Evolutionary conservation across 768 basidiomycete genomes (phyloP), one percentile per base, ranked within the genome.

Genomic region (Mycena venus): DNA sequence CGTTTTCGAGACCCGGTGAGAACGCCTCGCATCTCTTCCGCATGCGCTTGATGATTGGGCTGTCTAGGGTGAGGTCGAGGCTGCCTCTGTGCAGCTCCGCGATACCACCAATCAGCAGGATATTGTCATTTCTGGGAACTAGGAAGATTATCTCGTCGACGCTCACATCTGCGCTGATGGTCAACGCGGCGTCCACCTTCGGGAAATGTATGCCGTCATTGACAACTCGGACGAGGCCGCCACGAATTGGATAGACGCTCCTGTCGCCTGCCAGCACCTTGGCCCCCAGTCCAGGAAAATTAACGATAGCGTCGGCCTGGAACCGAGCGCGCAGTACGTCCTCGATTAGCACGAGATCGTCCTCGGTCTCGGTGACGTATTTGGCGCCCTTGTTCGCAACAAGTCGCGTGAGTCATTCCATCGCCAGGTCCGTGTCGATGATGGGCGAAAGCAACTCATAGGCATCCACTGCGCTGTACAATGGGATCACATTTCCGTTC

Each of bases 141-240:
- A 81, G 81, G 76, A 84, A 84, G 21, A 83, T 80, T 59, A 83
- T 83, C 56, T 82, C 82, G 55, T 82, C 82, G 21, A 68, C 62
- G 60, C 78, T 80, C 11, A 79, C 81, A 63, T 84, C 82, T 23
- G 83, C 80, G 5, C 83, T 82, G 53, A 85, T 80, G 19, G 80
- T 80, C 10, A 84, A 75, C 27, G 83, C 83, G 64, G 83, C 79
- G 6, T 69, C 80, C 36, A 85, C 80, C 51, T 79, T 80, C 34
- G 83, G 84, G 78, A 85, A 85, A 58, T 80, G 79, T 29, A 74
- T 78, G 4, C 86, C 85, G 27, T 83, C 81, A 73, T 84, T 85
- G 59, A 85, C 73, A 19, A 85, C 81, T 17, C 82, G 81, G 32
- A 85, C 79, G 44, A 84, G 80, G 10, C 82, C 85, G 5, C 85